Evolutionary conservation across 2,329 filamentous ascomycete genomes (phyloP), one percentile per base, ranked within the genome.

Genomic region (Xylaria digitata): DNA sequence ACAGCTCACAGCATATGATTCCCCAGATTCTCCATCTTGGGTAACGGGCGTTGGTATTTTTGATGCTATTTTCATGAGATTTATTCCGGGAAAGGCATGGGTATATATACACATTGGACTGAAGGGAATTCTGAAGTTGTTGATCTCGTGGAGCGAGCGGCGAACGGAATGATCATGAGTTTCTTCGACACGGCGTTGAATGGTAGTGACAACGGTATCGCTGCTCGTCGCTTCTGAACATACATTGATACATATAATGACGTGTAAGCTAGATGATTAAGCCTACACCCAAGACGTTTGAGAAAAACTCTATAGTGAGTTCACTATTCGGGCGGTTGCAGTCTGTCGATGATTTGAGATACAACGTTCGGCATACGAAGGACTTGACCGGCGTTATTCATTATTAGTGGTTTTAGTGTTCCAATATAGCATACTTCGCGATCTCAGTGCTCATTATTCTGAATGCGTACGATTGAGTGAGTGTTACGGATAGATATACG

Each of bases 1-100:
- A 66, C 50, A 50, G 57, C 4, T 52, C 45, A 57, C 40, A 50
- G 58, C 63, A 59, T 63, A 57, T 57, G 55, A 53, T 4, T 60
- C 43, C 46, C 52, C n/a, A 53, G 23, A 23, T 56, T 59, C 50
- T 46, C 40, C 55, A 61, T 23, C 19, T 54, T 50, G 15, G 58
- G 63, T 37, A 32, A 30, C 19, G 7, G 66, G 62, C 50, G 54
- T 66, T 61, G 59, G 43, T 42, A 63, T 57, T 49, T 34, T 42
- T 55, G 19, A 34, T 59, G 13, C 15, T 40, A 56, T 60, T 52
- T 59, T 59, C 11, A 55, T 26, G 21, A 23, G 15, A 32, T 46
- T 58, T 50, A 45, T 55, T 42, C 23, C 9, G 21, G 26, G 46
- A 30, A 55, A 46, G 63, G 43, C 11, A 53, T 46, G 57, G 15